A percentile compares a stretch with the other conserved stretches of the same genome.
These are phyloP conservation scores for Daedaleopsis sinensis DNA, from an alignment of 768 basidiomycete genomes.

Conservation along the genomic window DNA sequence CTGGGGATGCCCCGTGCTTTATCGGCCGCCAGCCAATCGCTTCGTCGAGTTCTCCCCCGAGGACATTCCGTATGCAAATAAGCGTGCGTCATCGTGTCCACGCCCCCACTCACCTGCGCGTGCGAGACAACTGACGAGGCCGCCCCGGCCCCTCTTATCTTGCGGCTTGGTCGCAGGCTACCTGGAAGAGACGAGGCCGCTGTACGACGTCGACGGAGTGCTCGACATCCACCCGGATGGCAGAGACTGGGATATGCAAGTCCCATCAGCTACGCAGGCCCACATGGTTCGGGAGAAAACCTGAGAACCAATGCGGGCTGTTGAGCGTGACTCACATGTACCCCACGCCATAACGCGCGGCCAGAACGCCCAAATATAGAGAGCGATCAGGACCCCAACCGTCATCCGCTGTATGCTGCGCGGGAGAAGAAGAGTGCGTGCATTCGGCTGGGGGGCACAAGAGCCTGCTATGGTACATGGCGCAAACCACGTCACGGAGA, in stretches of 20 bases:
- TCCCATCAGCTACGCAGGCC: conserved; percentile 7
- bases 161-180: conserved; percentile 53
- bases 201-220: conserved; percentile 82
- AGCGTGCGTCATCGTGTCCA: conserved; percentile 42
- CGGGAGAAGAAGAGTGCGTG: background rate
- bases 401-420: background rate
- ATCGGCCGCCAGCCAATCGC: conserved; percentile 48
- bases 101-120: background rate
- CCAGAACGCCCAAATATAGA: background rate
- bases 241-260: conserved; percentile 55
- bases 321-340: background rate
- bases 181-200: conserved; percentile 76
- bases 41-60: conserved; percentile 66
- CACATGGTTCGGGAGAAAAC: background rate
- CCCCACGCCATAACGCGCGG: too few species aligned
- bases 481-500: background rate
- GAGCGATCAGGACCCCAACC: background rate
- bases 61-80: conserved; percentile 69
- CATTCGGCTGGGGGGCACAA: background rate
- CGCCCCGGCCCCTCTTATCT: background rate
- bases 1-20: background rate
- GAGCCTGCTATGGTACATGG: background rate
- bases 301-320: too few species aligned
- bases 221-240: conserved; percentile 70
- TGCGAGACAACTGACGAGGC: background rate